Conservation (phyloP, 1,284 basidiomycete genomes). For the Boletus smithii region DNA sequence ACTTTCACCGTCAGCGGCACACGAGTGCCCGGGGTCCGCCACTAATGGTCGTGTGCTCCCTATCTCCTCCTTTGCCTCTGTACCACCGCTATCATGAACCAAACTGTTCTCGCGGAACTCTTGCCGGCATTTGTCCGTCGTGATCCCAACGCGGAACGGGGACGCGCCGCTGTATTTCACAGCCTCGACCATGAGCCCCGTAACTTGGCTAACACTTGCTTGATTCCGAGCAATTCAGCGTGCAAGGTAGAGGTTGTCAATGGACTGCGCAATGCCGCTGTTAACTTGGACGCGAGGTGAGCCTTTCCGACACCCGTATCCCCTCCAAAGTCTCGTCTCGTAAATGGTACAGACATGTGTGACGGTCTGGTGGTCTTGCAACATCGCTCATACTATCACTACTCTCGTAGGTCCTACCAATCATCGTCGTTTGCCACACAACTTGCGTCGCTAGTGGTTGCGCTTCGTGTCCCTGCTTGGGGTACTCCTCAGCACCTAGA, state of each 20-base stretch:
- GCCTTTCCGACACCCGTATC: constrained; percentile 29
- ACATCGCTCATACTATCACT: constrained; percentile 22
- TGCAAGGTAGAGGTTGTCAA: constrained; percentile 40
- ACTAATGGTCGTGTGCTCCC: constrained; percentile 26
- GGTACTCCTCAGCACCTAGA: constrained; percentile 40
- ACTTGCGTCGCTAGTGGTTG: constrained; percentile 53
- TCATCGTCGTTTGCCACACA: constrained; percentile 55
- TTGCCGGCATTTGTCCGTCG: not conserved
- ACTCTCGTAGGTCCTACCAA: constrained; percentile 60
- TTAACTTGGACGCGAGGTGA: constrained; percentile 72
- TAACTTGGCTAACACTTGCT: too few relatives aligned
- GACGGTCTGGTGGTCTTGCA: constrained; percentile 35
- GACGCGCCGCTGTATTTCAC: constrained; percentile 4
- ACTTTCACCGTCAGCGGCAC: not conserved
- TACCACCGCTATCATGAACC: constrained; percentile 13
- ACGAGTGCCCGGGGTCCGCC: not conserved
- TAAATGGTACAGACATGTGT: constrained; percentile 20
- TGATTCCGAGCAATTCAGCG: not conserved
- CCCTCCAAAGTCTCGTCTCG: constrained; percentile 13
- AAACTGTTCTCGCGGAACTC: constrained; percentile 10
- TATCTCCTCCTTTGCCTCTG: not conserved
- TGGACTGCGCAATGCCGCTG: constrained; percentile 60
- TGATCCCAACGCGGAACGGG: constrained; percentile 4
- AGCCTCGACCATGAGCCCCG: not conserved
- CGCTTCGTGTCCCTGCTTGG: constrained; percentile 61